Evolutionary conservation across 192 early-diverging fungal species (phyloP).

Genomic region (Rhizoclosmatium globosum): DNA sequence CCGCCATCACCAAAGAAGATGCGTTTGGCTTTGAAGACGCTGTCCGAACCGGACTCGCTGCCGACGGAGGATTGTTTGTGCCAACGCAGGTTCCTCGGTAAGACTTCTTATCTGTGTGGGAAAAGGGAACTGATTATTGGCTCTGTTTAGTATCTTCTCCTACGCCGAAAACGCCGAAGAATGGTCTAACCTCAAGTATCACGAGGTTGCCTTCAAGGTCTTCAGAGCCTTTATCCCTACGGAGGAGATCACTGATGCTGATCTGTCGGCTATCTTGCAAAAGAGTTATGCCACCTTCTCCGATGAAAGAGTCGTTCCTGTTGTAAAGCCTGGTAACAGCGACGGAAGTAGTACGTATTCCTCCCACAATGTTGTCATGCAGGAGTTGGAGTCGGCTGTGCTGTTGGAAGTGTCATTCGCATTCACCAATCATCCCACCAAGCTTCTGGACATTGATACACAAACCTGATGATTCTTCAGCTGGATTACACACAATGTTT

Average conservation of each 20-base stretch:
- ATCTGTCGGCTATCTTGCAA: slow-evolving; percentile 71
- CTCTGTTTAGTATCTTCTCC: neutral
- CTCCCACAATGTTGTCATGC: neutral
- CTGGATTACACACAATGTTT: neutral
- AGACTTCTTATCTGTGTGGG: slow-evolving; percentile 40
- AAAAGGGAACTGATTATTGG: neutral
- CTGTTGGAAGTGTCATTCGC: too few relatives aligned
- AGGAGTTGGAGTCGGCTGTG: too few relatives aligned
- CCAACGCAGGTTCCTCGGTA: slow-evolving; percentile 82
- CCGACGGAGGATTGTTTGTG: slow-evolving; percentile 95
- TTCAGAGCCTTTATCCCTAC: slow-evolving; percentile 85
- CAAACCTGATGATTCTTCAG: too few relatives aligned
- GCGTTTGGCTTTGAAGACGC: slow-evolving; percentile 83
- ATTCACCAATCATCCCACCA: too few relatives aligned
- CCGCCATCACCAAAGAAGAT: slow-evolving; percentile 56
- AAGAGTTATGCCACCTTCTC: slow-evolving; percentile 20
- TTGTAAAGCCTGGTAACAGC: slow-evolving; percentile 15
- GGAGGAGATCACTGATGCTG: slow-evolving; percentile 76
- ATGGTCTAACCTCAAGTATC: slow-evolving; percentile 80
- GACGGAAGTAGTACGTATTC: slow-evolving; percentile 21
- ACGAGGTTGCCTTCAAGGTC: slow-evolving; percentile 83
- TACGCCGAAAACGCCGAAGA: slow-evolving; percentile 2
- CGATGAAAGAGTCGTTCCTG: slow-evolving; percentile 9
- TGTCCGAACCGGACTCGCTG: slow-evolving; percentile 88
- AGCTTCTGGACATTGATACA: too few relatives aligned